Conservation (phyloP, 306 rosid species). For the Inga laurina region DNA sequence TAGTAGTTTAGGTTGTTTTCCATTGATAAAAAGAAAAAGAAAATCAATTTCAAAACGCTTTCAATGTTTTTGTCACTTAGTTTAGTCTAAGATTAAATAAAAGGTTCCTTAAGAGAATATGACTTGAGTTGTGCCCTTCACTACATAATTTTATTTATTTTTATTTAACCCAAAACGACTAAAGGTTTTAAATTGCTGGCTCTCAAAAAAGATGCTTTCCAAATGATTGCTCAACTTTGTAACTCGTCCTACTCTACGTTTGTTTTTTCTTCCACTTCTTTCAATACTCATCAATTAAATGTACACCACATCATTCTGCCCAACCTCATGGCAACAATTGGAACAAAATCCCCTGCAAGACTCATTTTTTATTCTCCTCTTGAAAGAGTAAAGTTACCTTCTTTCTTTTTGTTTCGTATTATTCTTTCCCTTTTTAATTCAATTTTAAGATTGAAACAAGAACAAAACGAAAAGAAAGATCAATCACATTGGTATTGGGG, state of each 20-base stretch:
- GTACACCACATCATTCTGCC: slow-evolving; percentile 26
- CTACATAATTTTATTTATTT: too few species aligned
- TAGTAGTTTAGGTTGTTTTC: too few species aligned
- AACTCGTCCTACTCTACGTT: slow-evolving; percentile 25
- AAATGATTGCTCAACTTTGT: slow-evolving; percentile 67
- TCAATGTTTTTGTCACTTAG: too few species aligned
- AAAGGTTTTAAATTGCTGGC: background rate
- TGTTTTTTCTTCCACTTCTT: background rate
- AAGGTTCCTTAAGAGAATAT: too few species aligned
- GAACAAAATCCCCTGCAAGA: slow-evolving; percentile 25
- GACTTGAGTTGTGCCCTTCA: too few species aligned
- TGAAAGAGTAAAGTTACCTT: slow-evolving; percentile 40
- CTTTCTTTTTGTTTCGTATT: background rate
- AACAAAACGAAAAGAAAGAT: too few species aligned
- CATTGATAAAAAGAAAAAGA: too few species aligned
- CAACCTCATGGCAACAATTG: background rate
- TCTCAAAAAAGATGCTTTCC: slow-evolving; percentile 78
- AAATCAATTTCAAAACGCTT: too few species aligned
- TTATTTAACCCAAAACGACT: too few species aligned
- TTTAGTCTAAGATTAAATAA: too few species aligned
- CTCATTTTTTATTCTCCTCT: slow-evolving; percentile 29
- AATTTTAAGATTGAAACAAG: background rate
- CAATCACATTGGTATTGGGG: too few species aligned
- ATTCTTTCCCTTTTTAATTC: background rate
- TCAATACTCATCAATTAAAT: background rate